phyloP scores from a whole-genome alignment of 1,284 basidiomycete species.

The Rhodotorula sp. region DNA sequence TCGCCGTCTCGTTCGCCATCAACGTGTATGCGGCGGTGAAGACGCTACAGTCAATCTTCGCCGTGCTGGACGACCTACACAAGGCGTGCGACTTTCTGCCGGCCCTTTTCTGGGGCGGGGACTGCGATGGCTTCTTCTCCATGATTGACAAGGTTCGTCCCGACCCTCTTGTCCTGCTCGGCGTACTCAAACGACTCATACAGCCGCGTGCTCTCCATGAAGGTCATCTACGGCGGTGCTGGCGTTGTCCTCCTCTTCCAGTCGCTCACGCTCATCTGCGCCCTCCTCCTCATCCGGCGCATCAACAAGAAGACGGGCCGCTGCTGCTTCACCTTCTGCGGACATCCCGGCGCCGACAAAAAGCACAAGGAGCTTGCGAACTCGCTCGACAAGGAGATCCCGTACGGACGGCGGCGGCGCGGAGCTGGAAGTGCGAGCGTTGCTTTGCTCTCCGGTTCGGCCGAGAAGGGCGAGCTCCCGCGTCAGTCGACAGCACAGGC shows the following conservation, averaged over 20 bases:
- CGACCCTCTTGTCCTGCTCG: background rate
- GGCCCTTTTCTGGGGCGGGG: background rate
- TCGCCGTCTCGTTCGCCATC: background rate
- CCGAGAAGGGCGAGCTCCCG: background rate
- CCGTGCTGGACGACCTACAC: background rate
- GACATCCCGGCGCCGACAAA: background rate
- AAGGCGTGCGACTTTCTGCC: constrained; percentile 8
- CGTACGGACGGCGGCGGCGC: background rate
- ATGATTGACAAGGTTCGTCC: constrained; percentile 3
- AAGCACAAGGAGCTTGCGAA: background rate
- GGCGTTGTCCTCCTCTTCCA: constrained; percentile 11
- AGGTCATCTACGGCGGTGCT: constrained; percentile 13
- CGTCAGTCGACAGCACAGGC: background rate
- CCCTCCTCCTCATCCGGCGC: constrained; percentile 6
- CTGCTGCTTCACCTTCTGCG: constrained; percentile 26
- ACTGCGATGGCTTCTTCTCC: constrained; percentile 12
- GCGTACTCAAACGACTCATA: background rate
- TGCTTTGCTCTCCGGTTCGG: background rate
- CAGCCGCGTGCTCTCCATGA: background rate
- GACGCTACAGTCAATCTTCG: constrained; percentile 1
- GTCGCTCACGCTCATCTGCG: constrained; percentile 20
- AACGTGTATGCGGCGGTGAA: background rate
- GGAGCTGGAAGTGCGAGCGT: background rate
- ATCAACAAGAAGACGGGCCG: constrained; percentile 15
- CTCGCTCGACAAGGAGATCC: constrained; percentile 13